Evolutionary conservation across 2,329 filamentous ascomycete species (phyloP).

Genomic region (Bipolaris bicolor): DNA sequence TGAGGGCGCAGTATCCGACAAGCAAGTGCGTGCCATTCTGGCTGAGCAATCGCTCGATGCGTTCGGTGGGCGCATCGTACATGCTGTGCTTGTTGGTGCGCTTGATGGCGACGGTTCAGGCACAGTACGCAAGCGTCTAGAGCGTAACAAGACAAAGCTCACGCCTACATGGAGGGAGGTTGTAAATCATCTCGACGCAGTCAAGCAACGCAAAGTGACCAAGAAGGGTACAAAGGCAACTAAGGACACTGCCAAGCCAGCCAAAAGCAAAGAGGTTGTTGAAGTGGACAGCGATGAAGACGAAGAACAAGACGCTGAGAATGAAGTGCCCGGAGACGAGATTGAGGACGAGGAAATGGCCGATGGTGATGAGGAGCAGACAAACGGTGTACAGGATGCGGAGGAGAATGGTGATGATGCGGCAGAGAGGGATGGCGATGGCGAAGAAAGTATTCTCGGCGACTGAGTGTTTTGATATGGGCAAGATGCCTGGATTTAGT

Average conservation of each 20-base stretch:
- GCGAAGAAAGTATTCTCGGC: constrained; percentile 51
- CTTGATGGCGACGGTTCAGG: constrained; percentile 64
- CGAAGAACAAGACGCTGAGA: constrained; percentile 27
- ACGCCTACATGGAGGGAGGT: constrained; percentile 88
- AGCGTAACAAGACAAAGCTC: constrained; percentile 79
- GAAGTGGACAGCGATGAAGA: constrained; percentile 45
- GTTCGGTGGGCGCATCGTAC: constrained; percentile 81
- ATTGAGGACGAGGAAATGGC: constrained; percentile 51
- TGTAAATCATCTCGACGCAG: constrained; percentile 73
- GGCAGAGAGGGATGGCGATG: constrained; percentile 43
- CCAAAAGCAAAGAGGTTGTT: constrained; percentile 49
- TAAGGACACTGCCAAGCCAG: constrained; percentile 51
- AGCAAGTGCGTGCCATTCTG: constrained; percentile 70
- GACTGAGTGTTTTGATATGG: constrained; percentile 33
- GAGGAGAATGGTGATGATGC: constrained; percentile 37
- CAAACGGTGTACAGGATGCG: constrained; percentile 48
- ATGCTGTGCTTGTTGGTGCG: constrained; percentile 76
- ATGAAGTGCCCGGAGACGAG: constrained; percentile 36
- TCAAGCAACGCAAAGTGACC: constrained; percentile 53
- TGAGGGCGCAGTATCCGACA: constrained; percentile 54
- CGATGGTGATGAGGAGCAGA: constrained; percentile 49
- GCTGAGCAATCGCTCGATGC: constrained; percentile 87
- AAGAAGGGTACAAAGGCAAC: constrained; percentile 32
- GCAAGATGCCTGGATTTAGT: not conserved
- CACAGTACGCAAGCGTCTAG: constrained; percentile 70